Conservation (phyloP, 1,284 basidiomycete genomes). For the Tylopilus orsonianus region DNA sequence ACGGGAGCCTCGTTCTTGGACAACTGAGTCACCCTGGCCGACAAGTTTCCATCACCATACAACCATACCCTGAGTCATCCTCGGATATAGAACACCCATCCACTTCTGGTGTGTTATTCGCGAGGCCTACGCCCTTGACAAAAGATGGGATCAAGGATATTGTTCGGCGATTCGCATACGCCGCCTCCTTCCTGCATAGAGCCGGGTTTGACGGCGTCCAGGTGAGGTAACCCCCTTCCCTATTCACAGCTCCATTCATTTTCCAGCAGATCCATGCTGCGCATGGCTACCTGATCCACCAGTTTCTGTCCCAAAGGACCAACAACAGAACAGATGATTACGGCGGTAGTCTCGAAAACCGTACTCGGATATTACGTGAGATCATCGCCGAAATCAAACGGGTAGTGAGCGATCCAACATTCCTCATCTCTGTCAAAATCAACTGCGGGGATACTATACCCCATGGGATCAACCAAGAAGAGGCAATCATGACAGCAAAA, state of each 20-base stretch:
- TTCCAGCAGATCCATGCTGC: conserved; percentile 40
- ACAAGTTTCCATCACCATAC: conserved; percentile 37
- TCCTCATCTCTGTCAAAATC: conserved; percentile 49
- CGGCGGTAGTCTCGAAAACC: conserved; percentile 50
- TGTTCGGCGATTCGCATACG: conserved; percentile 30
- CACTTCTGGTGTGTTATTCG: conserved; percentile 35
- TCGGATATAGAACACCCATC: conserved; percentile 37
- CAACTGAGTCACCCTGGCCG: conserved; percentile 35
- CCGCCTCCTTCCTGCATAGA: conserved; percentile 23
- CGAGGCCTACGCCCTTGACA: conserved; percentile 29
- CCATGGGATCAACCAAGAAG: conserved; percentile 35
- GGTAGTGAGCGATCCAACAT: conserved; percentile 30
- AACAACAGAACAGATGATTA: conserved; percentile 54
- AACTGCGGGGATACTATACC: conserved; percentile 37
- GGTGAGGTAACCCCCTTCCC: conserved; percentile 10
- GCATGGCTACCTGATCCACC: conserved; percentile 46
- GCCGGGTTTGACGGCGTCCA: conserved; percentile 36
- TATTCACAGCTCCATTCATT: neutral
- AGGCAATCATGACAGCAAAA: conserved; percentile 42
- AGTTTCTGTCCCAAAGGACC: conserved; percentile 40
- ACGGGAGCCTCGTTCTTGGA: conserved; percentile 31
- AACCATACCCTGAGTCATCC: conserved; percentile 35
- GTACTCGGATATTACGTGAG: conserved; percentile 37
- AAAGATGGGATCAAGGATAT: conserved; percentile 34
- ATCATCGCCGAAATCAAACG: conserved; percentile 38